phyloP scores from a whole-genome alignment of 495 filamentous ascomycete species.

The Aspergillus egyptiacus region DNA sequence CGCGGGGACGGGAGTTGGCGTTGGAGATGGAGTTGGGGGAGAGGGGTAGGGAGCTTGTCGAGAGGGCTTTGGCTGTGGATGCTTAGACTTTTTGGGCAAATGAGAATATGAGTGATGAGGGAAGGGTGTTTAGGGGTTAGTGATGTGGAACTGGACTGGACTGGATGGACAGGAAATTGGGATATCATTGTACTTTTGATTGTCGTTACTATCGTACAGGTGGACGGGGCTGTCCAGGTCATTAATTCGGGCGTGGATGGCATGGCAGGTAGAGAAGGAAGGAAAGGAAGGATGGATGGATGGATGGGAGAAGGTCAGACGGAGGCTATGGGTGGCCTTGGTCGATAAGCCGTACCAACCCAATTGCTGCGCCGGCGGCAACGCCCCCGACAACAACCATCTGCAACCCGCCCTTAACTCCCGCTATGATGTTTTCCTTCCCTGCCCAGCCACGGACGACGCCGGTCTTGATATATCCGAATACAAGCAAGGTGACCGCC shows the following conservation, averaged over 20 bases:
- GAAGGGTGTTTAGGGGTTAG: neutral
- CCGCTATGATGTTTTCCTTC: conserved; percentile 36
- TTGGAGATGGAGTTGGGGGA: conserved; percentile 58
- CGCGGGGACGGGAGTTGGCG: conserved; percentile 59
- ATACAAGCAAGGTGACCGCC: conserved; percentile 59
- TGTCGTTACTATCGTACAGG: conserved; percentile 6
- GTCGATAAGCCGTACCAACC: conserved; percentile 48
- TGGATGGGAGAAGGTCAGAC: no score
- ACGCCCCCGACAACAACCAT: conserved; percentile 63
- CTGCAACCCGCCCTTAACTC: conserved; percentile 47
- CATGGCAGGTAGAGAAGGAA: neutral
- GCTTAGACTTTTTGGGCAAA: no score
- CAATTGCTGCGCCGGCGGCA: conserved; percentile 60
- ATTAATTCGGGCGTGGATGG: no score
- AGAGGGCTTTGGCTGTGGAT: conserved; percentile 50
- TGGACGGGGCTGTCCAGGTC: neutral
- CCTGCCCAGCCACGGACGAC: conserved; percentile 39
- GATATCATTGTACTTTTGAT: conserved; percentile 1
- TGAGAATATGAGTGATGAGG: no score
- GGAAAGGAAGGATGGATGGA: neutral
- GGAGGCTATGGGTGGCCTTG: conserved; percentile 9
- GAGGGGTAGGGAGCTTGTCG: conserved; percentile 51
- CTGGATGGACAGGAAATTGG: neutral
- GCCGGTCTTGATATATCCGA: conserved; percentile 67
- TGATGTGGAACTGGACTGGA: neutral